phyloP scores from a whole-genome alignment of 2,329 filamentous ascomycete species.

The Amylocarpus encephaloides region DNA sequence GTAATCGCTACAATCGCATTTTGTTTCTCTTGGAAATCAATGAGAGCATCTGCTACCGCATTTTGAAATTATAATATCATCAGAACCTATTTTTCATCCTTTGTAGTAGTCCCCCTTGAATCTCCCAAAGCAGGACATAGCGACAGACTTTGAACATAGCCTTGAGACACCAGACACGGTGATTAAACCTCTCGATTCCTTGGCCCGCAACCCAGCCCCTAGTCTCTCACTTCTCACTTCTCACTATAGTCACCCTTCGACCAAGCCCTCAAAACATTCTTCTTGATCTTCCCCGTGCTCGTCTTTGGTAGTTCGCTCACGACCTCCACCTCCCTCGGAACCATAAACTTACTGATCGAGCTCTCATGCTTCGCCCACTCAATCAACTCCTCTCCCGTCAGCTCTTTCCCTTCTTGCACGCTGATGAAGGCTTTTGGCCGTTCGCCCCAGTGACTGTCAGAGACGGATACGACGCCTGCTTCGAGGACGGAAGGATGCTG shows the following conservation, averaged over 20 bases:
- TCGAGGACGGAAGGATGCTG: constrained; percentile 87
- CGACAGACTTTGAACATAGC: too few relatives aligned
- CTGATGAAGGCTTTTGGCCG: constrained; percentile 93
- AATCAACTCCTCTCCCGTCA: constrained; percentile 66
- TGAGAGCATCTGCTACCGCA: too few relatives aligned
- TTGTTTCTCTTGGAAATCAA: too few relatives aligned
- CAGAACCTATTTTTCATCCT: too few relatives aligned
- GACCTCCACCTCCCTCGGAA: constrained; percentile 65
- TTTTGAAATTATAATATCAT: too few relatives aligned
- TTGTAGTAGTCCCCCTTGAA: too few relatives aligned
- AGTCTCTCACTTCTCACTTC: constrained; percentile 15
- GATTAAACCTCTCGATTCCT: too few relatives aligned
- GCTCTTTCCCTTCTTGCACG: constrained; percentile 56
- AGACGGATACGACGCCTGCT: constrained; percentile 81
- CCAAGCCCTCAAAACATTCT: constrained; percentile 75
- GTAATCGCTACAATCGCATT: too few relatives aligned
- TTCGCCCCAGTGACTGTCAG: constrained; percentile 91
- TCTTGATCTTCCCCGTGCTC: constrained; percentile 92
- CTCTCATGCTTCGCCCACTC: constrained; percentile 78
- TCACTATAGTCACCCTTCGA: constrained; percentile 26
- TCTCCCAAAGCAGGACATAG: too few relatives aligned
- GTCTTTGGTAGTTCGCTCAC: constrained; percentile 92
- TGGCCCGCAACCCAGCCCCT: too few relatives aligned
- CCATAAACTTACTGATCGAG: constrained; percentile 87
- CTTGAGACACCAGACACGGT: too few relatives aligned